Evolutionary conservation across 2,329 filamentous ascomycete genomes (phyloP).

Genomic region (Colletotrichum lindemuthianum): DNA sequence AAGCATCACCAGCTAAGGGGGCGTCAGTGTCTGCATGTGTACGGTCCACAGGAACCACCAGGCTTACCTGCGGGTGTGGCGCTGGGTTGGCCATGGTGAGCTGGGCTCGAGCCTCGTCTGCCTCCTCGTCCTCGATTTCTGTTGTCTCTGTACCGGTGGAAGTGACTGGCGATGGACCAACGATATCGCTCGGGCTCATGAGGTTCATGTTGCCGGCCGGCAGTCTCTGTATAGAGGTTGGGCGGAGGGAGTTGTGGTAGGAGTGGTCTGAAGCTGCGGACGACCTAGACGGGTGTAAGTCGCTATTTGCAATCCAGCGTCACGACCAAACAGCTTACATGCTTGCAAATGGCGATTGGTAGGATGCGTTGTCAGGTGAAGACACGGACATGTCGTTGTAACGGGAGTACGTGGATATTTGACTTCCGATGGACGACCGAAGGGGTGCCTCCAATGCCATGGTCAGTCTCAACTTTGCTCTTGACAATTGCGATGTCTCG

Average conservation of each 20-base stretch:
- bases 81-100: constrained; percentile 47
- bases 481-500: background rate
- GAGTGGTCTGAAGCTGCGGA: constrained; percentile 49
- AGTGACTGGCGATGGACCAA: constrained; percentile 85
- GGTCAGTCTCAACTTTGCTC: constrained; percentile 35
- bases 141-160: constrained; percentile 86
- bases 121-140: constrained; percentile 82
- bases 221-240: constrained; percentile 59
- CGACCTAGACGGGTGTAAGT: constrained; percentile 50
- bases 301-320: background rate
- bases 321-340: constrained; percentile 54
- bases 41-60: constrained; percentile 23
- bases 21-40: constrained; percentile 2
- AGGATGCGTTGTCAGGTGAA: constrained; percentile 61
- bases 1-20: constrained; percentile 59
- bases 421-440: constrained; percentile 68
- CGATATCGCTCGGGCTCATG: constrained; percentile 73
- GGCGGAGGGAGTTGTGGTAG: constrained; percentile 61
- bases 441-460: constrained; percentile 73
- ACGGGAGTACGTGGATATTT: constrained; percentile 63
- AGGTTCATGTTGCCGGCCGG: constrained; percentile 64
- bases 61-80: constrained; percentile 50
- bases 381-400: constrained; percentile 65
- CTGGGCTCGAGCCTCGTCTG: constrained; percentile 65
- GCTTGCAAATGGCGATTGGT: constrained; percentile 59